Evolutionary conservation across 345 rosid species (phyloP), one percentile per base, ranked within the genome.

Genomic region (Excoecaria agallocha): DNA sequence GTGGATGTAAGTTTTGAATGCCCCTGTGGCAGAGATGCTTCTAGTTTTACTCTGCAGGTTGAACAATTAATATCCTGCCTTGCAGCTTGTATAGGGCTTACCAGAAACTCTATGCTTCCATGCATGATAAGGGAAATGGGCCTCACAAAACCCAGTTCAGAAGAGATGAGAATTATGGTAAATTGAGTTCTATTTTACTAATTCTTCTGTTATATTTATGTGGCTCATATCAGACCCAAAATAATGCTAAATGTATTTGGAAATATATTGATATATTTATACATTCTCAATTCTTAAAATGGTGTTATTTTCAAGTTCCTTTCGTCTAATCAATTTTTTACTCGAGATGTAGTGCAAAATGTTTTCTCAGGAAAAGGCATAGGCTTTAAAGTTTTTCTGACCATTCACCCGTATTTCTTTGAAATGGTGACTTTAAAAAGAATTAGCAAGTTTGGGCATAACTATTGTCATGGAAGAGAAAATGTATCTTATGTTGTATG

Each of bases 111-210:
- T 89, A 85, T 71, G 82, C 92, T 73, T 89, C 97, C 30, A 96
- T 96, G 97, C 99, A 96, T 77, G 91, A 86, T 58, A 86, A 85
- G 83, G 97, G 88, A 72, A 79, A 84, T 37, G 96, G 93, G 64
- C 90, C 92, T 5, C 99, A 96, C 87, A 93, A 90, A 85, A 96
- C 99, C 70, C 99, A 91, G 83, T 96, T 91, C 80, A 87, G 96
- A 87, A 85, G 98, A 87, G 98, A 96, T 80, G 98, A 90, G 76
- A 88, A 87, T 67, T 91, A 86, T 60, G 92, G 99, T 96, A 84
- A 80, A 37, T 15, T 71, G 70, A 11, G 25, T 8, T 12, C 12
- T 54, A 12, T 70, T n/a, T 69, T 24, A 9, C 30, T 51, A 13
- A 30, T 6, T 50, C n/a, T 35, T 62, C 15, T 4, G 1, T 12